Evolutionary conservation across 2,329 filamentous ascomycete genomes (phyloP).

Genomic region (Fusarium siculi): DNA sequence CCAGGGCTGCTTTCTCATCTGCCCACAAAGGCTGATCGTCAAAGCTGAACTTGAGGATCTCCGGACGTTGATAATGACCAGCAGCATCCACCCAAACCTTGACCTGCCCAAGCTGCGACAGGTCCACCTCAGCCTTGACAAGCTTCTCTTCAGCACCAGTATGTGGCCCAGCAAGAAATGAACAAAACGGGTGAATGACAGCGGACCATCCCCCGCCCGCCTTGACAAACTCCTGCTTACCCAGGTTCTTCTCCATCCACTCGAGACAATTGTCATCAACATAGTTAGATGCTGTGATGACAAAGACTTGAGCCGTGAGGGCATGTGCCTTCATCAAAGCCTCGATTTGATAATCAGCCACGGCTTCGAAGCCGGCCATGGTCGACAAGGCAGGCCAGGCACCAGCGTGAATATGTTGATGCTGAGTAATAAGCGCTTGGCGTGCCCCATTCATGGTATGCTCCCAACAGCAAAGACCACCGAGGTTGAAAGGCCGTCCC

Average conservation of each 20-base stretch:
- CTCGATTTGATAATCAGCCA: background rate
- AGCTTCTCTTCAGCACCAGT: background rate
- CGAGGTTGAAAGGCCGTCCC: background rate
- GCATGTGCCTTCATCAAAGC: background rate
- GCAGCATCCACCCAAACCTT: background rate
- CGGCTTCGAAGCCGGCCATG: background rate
- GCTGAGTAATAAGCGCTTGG: background rate
- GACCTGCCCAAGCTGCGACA: background rate
- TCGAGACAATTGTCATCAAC: background rate
- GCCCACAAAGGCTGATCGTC: background rate
- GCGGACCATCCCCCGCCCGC: background rate
- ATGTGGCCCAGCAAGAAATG: background rate
- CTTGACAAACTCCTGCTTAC: background rate
- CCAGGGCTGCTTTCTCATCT: rapidly evolving
- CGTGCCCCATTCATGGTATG: background rate
- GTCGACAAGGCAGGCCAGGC: background rate
- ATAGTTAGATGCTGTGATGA: background rate
- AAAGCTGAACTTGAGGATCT: background rate
- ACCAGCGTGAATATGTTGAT: background rate
- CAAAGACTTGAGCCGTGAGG: rapidly evolving
- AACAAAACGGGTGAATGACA: background rate
- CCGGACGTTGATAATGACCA: background rate
- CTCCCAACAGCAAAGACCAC: background rate
- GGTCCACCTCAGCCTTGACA: background rate
- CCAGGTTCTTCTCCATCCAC: background rate